These are phyloP conservation scores for Cystofilobasidium capitatum DNA, from an alignment of 768 basidiomycete genomes.

Conservation along the genomic window DNA sequence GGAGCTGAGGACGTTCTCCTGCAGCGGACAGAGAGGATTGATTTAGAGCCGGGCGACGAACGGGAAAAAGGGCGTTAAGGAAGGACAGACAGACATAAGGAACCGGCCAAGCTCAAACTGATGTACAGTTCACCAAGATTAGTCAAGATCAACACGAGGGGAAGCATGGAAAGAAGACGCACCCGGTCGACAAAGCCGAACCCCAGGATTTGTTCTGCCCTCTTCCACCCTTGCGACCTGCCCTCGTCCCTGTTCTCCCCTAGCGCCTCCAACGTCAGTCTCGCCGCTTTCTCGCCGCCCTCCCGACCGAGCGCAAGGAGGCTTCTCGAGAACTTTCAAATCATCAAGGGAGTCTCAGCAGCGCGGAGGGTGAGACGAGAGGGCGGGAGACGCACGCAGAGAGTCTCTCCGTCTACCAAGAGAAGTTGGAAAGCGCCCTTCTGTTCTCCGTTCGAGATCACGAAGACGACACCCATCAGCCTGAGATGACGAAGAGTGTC, in stretches of 20 bases:
- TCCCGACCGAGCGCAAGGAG: too few species aligned
- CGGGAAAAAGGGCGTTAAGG: background rate
- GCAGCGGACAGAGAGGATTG: background rate
- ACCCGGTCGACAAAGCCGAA: background rate
- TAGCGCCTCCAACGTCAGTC: background rate
- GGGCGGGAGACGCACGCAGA: background rate
- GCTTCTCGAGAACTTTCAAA: background rate
- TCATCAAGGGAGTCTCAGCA: background rate
- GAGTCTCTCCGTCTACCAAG: background rate
- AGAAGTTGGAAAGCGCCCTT: background rate
- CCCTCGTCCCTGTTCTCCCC: background rate
- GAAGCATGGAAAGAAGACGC: background rate
- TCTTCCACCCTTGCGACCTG: background rate
- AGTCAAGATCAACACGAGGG: background rate
- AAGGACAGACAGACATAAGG: background rate
- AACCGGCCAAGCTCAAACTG: background rate
- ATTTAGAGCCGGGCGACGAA: too few species aligned
- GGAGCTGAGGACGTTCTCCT: background rate
- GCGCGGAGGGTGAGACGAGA: background rate
- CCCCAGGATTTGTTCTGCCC: background rate
- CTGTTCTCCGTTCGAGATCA: too few species aligned
- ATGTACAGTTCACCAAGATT: background rate
- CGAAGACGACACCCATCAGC: too few species aligned
- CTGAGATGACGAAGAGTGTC: too few species aligned
- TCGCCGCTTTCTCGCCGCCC: background rate